Evolutionary conservation across 2,329 filamentous ascomycete genomes (phyloP).

Genomic region (Diaporthe citriasiana): DNA sequence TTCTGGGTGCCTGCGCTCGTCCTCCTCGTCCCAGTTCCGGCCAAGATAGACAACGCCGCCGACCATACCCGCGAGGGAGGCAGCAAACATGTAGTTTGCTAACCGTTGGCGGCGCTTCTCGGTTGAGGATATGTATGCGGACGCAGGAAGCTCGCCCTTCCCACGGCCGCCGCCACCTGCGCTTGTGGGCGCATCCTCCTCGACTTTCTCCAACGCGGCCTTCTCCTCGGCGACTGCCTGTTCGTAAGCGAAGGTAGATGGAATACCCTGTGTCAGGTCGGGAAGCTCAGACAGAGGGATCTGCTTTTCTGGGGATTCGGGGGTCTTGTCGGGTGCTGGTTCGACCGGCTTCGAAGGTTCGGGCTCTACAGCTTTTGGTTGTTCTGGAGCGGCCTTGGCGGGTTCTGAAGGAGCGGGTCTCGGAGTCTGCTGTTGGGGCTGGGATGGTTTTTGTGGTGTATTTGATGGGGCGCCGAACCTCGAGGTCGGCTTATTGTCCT

Average conservation of each 20-base stretch:
- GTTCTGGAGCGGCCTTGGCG: conserved; percentile 23
- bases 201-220: conserved; percentile 53
- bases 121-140: conserved; percentile 90
- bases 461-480: conserved; percentile 45
- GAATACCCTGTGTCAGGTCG: conserved; percentile 94
- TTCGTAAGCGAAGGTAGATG: conserved; percentile 89
- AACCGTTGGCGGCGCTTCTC: conserved; percentile 85
- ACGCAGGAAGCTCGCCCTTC: conserved; percentile 78
- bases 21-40: conserved; percentile 88
- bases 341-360: conserved; percentile 34
- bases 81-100: conserved; percentile 80
- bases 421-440: conserved; percentile 38
- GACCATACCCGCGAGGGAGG: conserved; percentile 69
- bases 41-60: conserved; percentile 81
- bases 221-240: conserved; percentile 63
- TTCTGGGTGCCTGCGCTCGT: conserved; percentile 77
- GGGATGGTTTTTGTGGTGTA: conserved; percentile 33
- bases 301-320: conserved; percentile 56
- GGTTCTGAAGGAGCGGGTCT: conserved; percentile 29
- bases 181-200: conserved; percentile 53
- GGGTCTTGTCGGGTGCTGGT: conserved; percentile 34
- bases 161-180: conserved; percentile 67
- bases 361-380: conserved; percentile 38
- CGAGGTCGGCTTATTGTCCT: conserved; percentile 51
- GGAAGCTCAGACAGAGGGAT: conserved; percentile 79